phyloP scores from a whole-genome alignment of 345 rosid species.

The Eutrema heterophyllum region DNA sequence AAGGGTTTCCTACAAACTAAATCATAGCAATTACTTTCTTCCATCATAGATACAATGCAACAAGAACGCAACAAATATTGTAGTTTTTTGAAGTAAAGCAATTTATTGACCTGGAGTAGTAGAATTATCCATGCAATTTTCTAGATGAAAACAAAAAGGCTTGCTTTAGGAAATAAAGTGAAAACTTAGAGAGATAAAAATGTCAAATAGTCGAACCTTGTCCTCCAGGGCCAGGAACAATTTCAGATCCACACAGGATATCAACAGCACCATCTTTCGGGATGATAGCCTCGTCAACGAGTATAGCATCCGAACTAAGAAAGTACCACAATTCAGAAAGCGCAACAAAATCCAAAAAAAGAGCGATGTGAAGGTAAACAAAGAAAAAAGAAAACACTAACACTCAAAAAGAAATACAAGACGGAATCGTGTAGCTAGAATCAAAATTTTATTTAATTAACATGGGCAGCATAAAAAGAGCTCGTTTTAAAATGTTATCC shows the following conservation, averaged over 20 bases:
- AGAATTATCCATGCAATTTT: not conserved
- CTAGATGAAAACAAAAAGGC: not conserved
- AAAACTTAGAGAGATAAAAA: not conserved
- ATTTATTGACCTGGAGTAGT: not conserved
- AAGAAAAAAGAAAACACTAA: not conserved
- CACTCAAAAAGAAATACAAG: not conserved
- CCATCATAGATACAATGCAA: not conserved
- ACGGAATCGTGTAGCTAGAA: too few species aligned
- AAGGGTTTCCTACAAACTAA: not conserved
- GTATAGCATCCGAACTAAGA: slow-evolving; percentile 51
- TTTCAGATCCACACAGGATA: slow-evolving; percentile 62
- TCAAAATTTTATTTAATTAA: too few species aligned
- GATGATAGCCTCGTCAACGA: slow-evolving; percentile 54
- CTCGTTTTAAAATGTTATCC: too few species aligned
- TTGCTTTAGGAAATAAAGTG: not conserved
- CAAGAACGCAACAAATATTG: not conserved
- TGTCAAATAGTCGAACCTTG: slow-evolving; percentile 44
- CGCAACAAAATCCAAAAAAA: not conserved
- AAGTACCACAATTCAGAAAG: slow-evolving; percentile 2
- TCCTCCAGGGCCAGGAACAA: slow-evolving; percentile 50
- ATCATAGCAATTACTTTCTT: not conserved
- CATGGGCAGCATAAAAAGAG: too few species aligned
- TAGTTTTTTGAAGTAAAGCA: not conserved
- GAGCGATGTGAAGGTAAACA: not conserved
- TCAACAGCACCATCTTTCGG: slow-evolving; percentile 42